These are phyloP conservation scores for Naumovozyma dairenensis DNA, from an alignment of 805 yeast species.

Conservation along the genomic window DNA sequence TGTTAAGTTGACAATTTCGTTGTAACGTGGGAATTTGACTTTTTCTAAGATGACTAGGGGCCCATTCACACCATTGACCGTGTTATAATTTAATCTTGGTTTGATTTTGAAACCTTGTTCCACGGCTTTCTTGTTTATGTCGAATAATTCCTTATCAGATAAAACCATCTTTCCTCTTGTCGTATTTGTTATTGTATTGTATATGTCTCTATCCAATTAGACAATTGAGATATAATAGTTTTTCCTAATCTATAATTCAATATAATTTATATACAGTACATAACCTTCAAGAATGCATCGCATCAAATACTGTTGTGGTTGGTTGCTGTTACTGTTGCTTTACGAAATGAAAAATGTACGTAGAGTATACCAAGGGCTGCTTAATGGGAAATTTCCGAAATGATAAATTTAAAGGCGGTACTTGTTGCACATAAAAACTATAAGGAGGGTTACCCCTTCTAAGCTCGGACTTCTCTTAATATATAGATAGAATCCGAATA, in stretches of 20 bases:
- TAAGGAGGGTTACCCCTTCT: too few species aligned
- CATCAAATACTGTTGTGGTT: neutral
- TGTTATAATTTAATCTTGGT: conserved; percentile 88
- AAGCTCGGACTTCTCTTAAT: too few species aligned
- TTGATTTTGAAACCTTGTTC: conserved; percentile 84
- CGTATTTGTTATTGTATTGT: neutral
- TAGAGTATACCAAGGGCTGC: too few species aligned
- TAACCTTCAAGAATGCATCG: neutral
- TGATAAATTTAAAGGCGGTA: too few species aligned
- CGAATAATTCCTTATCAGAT: conserved; percentile 39
- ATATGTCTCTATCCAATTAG: neutral
- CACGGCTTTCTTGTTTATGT: conserved; percentile 84
- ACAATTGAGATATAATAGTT: too few species aligned
- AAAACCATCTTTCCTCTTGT: conserved; percentile 14
- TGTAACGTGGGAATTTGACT: conserved; percentile 81
- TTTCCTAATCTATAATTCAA: too few species aligned
- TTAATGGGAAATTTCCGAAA: too few species aligned
- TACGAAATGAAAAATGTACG: too few species aligned
- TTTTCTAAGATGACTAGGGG: conserved; percentile 88
- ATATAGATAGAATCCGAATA: too few species aligned
- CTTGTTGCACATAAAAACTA: too few species aligned
- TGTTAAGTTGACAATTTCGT: conserved; percentile 94
- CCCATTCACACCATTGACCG: conserved; percentile 97
- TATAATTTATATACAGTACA: neutral
- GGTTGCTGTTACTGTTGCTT: neutral